These are phyloP conservation scores for Phyllosticta citrichinensis DNA, from an alignment of 2,329 filamentous ascomycete genomes.

Conservation along the genomic window DNA sequence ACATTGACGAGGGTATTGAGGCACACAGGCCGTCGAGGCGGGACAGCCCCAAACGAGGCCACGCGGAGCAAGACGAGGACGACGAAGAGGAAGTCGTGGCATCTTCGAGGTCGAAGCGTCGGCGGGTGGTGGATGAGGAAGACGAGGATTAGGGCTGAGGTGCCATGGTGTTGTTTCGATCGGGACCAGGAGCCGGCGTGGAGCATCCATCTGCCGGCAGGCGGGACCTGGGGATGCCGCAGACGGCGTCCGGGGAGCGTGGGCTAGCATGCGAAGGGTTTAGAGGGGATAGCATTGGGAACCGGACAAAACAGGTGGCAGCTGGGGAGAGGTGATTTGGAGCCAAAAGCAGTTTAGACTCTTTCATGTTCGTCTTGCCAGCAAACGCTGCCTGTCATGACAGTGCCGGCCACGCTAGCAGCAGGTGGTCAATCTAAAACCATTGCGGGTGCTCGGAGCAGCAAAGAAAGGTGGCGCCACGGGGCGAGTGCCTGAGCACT, in stretches of 20 bases:
- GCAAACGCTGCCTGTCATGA: no score
- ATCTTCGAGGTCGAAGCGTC: constrained; percentile 28
- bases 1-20: constrained; percentile 31
- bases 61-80: constrained; percentile 24
- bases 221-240: neutral
- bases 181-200: neutral
- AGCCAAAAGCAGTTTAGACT: no score
- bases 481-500: no score
- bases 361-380: no score
- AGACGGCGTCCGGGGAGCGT: neutral
- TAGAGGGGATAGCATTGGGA: neutral
- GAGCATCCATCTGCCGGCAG: neutral
- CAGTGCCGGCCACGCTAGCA: no score
- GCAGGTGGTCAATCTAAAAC: no score
- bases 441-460: no score
- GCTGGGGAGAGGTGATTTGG: no score
- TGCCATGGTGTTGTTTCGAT: neutral
- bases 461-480: no score
- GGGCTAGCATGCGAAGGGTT: neutral
- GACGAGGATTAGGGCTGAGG: constrained; percentile 29
- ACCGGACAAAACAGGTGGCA: neutral
- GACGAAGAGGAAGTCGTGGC: constrained; percentile 25
- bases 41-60: constrained; percentile 31
- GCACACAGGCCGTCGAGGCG: constrained; percentile 29
- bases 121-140: constrained; percentile 37